Percentiles rank a stretch among this genome's conserved stretches.
phyloP scores from a whole-genome alignment of 768 basidiomycete species.

The Lactifluus echinatus region DNA sequence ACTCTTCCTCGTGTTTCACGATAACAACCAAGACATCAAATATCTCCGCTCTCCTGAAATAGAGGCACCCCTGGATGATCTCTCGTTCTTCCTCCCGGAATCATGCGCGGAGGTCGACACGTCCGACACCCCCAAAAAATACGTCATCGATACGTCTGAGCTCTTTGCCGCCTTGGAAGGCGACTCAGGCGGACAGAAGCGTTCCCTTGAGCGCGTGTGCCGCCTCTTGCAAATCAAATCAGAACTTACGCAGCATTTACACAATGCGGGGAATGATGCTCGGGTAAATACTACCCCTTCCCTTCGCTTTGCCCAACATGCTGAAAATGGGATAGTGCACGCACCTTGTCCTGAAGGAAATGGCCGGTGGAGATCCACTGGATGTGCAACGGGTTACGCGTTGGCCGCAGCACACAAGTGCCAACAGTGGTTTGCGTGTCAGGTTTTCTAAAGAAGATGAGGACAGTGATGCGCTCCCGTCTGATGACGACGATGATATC shows the following conservation, averaged over 20 bases:
- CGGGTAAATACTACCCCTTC: conserved; percentile 40
- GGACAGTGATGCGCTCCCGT: conserved; percentile 28
- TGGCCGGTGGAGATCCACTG: conserved; percentile 66
- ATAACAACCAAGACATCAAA: conserved; percentile 71
- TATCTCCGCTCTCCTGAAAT: conserved; percentile 46
- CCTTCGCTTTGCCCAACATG: not conserved
- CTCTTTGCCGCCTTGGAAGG: conserved; percentile 72
- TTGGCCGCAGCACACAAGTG: conserved; percentile 54
- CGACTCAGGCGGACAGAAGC: conserved; percentile 40
- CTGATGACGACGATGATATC: conserved; percentile 17
- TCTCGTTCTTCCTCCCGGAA: conserved; percentile 53
- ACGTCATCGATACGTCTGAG: conserved; percentile 63
- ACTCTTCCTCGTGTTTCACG: conserved; percentile 76
- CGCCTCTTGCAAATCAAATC: conserved; percentile 45
- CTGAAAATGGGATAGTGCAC: conserved; percentile 46
- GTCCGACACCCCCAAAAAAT: conserved; percentile 44
- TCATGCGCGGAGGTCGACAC: conserved; percentile 16
- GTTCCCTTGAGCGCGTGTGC: conserved; percentile 54
- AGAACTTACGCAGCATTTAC: conserved; percentile 39
- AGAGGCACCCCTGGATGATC: conserved; percentile 42
- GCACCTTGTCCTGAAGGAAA: conserved; percentile 50
- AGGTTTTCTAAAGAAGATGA: conserved; percentile 53
- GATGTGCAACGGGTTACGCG: conserved; percentile 71
- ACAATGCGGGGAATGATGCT: conserved; percentile 87
- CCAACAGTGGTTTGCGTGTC: conserved; percentile 37